Percentiles rank a stretch among this genome's conserved stretches.
Conservation (phyloP, 1,284 basidiomycete species). For the Gymnopus androsaceus region DNA sequence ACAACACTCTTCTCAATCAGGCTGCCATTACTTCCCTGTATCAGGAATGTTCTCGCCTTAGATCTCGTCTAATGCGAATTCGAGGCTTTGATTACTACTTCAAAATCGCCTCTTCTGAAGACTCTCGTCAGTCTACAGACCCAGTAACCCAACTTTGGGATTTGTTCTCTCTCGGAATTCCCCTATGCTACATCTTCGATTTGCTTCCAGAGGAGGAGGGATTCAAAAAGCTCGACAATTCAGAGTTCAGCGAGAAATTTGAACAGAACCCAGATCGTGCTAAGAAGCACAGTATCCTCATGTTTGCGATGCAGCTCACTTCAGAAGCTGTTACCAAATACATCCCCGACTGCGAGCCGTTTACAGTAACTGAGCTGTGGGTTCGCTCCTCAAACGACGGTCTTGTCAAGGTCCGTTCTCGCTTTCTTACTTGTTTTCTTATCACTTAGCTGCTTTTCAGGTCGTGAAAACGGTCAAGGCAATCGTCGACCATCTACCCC, state of each 20-base stretch:
- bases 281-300: constrained; percentile 79
- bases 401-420: constrained; percentile 80
- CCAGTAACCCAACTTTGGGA: constrained; percentile 94
- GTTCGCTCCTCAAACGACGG: constrained; percentile 92
- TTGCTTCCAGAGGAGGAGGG: constrained; percentile 67
- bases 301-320: constrained; percentile 74
- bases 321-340: constrained; percentile 47
- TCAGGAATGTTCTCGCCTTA: constrained; percentile 81
- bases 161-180: constrained; percentile 88
- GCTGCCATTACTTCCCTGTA: constrained; percentile 83
- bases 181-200: constrained; percentile 96
- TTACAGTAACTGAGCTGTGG: constrained; percentile 87
- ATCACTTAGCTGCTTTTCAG: constrained; percentile 39
- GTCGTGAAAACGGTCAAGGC: constrained; percentile 91
- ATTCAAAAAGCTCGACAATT: constrained; percentile 69
- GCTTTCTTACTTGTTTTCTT: constrained; percentile 9
- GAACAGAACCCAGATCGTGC: constrained; percentile 73
- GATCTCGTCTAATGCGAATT: constrained; percentile 74
- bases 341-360: constrained; percentile 67
- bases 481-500: constrained; percentile 82
- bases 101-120: constrained; percentile 52
- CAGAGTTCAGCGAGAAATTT: constrained; percentile 58
- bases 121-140: constrained; percentile 74
- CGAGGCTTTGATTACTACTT: constrained; percentile 73
- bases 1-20: constrained; percentile 85